Conservation (phyloP, 2,329 filamentous ascomycete species). For the Hortaea werneckii region DNA sequence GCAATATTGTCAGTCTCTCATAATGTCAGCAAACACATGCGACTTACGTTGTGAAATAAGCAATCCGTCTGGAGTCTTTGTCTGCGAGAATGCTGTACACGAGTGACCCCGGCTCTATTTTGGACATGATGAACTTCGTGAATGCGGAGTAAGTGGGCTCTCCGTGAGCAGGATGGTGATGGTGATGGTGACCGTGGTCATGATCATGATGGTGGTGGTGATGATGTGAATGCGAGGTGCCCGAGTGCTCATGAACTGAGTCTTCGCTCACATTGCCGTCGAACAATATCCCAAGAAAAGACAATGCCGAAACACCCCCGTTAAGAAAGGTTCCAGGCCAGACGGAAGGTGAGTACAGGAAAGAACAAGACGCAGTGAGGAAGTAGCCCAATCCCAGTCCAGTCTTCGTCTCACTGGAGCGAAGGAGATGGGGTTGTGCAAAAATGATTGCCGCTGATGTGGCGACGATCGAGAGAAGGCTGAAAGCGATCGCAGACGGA, state of each 20-base stretch:
- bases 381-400: slow-evolving; percentile 26
- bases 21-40: neutral
- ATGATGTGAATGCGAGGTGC: slow-evolving; percentile 18
- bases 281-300: slow-evolving; percentile 30
- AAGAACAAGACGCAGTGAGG: slow-evolving; percentile 21
- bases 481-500: slow-evolving; percentile 27
- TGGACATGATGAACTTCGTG: slow-evolving; percentile 61
- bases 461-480: slow-evolving; percentile 31
- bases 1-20: slow-evolving; percentile 1
- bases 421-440: slow-evolving; percentile 32
- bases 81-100: slow-evolving; percentile 79
- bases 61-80: slow-evolving; percentile 86
- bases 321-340: slow-evolving; percentile 27
- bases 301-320: slow-evolving; percentile 24
- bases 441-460: slow-evolving; percentile 34
- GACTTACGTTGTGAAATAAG: slow-evolving; percentile 86
- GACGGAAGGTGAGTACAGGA: slow-evolving; percentile 25
- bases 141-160: slow-evolving; percentile 48
- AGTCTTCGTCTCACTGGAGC: slow-evolving; percentile 23
- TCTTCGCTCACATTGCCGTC: slow-evolving; percentile 27
- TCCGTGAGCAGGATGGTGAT: slow-evolving; percentile 19
- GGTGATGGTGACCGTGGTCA: neutral
- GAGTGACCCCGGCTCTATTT: slow-evolving; percentile 62
- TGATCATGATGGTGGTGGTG: slow-evolving; percentile 21
- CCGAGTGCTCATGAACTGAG: slow-evolving; percentile 22